Percentiles rank a stretch among this genome's conserved stretches.
Conservation (phyloP, 1,284 basidiomycete species). For the Psilocybe mexicana region DNA sequence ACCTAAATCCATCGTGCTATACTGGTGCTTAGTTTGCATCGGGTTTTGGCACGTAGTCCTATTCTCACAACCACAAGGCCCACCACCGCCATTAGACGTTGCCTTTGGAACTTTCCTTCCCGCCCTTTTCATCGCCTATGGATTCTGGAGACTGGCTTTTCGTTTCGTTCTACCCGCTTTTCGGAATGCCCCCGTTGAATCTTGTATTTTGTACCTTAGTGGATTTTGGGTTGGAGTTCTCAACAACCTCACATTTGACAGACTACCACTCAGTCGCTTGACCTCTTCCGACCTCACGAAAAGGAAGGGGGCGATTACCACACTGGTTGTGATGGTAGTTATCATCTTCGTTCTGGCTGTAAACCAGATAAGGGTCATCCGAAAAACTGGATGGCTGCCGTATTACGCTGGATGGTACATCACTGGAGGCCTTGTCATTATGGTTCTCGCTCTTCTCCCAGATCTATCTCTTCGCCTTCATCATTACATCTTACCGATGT, state of each 20-base stretch:
- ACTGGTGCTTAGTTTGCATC: slow-evolving; percentile 80
- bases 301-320: slow-evolving; percentile 70
- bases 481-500: slow-evolving; percentile 78
- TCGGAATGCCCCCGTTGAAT: slow-evolving; percentile 67
- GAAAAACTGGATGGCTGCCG: slow-evolving; percentile 81
- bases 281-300: slow-evolving; percentile 68
- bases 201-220: slow-evolving; percentile 71
- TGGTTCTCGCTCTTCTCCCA: slow-evolving; percentile 74
- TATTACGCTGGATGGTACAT: slow-evolving; percentile 75
- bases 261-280: slow-evolving; percentile 75
- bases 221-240: slow-evolving; percentile 83
- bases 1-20: slow-evolving; percentile 70
- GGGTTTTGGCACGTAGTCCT: slow-evolving; percentile 88
- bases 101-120: slow-evolving; percentile 82
- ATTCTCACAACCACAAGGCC: slow-evolving; percentile 74
- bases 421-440: slow-evolving; percentile 61
- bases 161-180: slow-evolving; percentile 78
- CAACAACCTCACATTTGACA: slow-evolving; percentile 63
- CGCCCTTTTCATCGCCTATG: slow-evolving; percentile 76
- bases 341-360: slow-evolving; percentile 60
- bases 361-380: slow-evolving; percentile 83
- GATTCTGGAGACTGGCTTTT: slow-evolving; percentile 77
- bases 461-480: slow-evolving; percentile 67
- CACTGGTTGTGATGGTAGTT: slow-evolving; percentile 71
- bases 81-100: slow-evolving; percentile 66